Conservation (phyloP, 2,329 filamentous ascomycete species). For the Ophiostoma ulmi region DNA sequence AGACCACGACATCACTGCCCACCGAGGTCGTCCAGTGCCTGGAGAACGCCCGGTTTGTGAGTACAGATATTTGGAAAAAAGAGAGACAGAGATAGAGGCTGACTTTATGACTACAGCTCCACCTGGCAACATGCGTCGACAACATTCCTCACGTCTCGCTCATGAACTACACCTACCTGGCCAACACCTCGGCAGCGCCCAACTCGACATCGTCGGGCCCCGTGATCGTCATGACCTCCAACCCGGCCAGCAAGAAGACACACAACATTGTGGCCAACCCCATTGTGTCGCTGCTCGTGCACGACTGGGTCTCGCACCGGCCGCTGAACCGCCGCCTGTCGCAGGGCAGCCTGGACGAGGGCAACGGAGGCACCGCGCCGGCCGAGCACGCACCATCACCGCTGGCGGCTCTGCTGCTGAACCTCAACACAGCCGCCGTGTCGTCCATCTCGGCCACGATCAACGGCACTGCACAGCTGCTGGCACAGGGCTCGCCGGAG, state of each 20-base stretch:
- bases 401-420: slow-evolving; percentile 76
- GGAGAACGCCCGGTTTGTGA: slow-evolving; percentile 89
- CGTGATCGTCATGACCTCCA: slow-evolving; percentile 94
- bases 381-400: slow-evolving; percentile 59
- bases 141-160: slow-evolving; percentile 87
- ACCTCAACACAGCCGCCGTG: slow-evolving; percentile 84
- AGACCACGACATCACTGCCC: slow-evolving; percentile 65
- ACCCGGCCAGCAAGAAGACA: slow-evolving; percentile 71
- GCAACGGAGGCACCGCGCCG: background rate
- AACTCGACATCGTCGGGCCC: slow-evolving; percentile 37
- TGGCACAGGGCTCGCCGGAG: slow-evolving; percentile 69
- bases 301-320: slow-evolving; percentile 93
- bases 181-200: slow-evolving; percentile 47
- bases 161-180: slow-evolving; percentile 99
- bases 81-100: background rate
- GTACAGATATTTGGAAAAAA: slow-evolving; percentile 30
- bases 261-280: slow-evolving; percentile 79
- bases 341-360: slow-evolving; percentile 48
- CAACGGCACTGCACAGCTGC: slow-evolving; percentile 74
- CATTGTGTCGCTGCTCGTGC: slow-evolving; percentile 86
- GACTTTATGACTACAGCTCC: slow-evolving; percentile 56
- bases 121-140: slow-evolving; percentile 83
- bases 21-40: slow-evolving; percentile 84
- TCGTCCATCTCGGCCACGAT: slow-evolving; percentile 90
- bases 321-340: slow-evolving; percentile 65